Evolutionary conservation across 2,329 filamentous ascomycete genomes (phyloP).

Genomic region (Colletotrichum tofieldiae): DNA sequence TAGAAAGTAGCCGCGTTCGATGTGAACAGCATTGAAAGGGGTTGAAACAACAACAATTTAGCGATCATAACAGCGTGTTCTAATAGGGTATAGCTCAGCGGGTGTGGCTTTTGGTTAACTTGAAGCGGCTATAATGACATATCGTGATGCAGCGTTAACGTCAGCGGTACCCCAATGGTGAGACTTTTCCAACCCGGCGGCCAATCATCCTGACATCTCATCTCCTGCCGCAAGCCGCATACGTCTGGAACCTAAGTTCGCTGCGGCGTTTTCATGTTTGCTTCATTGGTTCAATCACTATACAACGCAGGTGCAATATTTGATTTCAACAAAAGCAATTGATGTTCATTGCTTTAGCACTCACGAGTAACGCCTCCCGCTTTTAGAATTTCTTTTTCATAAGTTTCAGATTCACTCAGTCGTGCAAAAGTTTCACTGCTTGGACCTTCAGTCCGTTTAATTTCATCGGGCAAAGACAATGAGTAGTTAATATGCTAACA

Average conservation of each 20-base stretch:
- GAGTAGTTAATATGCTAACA: too few species aligned
- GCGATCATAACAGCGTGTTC: neutral
- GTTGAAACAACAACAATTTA: neutral
- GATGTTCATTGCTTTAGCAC: too few species aligned
- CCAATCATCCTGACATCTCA: neutral
- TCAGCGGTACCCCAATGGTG: constrained; percentile 2
- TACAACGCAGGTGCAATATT: neutral
- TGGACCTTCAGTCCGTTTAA: too few species aligned
- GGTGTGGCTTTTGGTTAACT: constrained; percentile 9
- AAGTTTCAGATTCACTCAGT: too few species aligned
- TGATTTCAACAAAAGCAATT: too few species aligned
- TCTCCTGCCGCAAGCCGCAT: neutral
- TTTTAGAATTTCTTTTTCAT: too few species aligned
- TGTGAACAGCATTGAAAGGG: neutral
- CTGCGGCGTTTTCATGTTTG: neutral
- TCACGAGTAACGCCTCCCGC: too few species aligned
- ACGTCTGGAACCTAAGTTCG: neutral
- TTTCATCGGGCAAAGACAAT: too few species aligned
- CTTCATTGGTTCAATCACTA: neutral
- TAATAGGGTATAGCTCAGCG: neutral
- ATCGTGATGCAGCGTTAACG: neutral
- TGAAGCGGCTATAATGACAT: neutral
- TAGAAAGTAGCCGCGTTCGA: neutral
- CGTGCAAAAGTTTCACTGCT: neutral
- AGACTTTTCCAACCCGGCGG: neutral